These are phyloP conservation scores for Leccinum angustisporum DNA, from an alignment of 1,284 basidiomycete species.

Conservation along the genomic window DNA sequence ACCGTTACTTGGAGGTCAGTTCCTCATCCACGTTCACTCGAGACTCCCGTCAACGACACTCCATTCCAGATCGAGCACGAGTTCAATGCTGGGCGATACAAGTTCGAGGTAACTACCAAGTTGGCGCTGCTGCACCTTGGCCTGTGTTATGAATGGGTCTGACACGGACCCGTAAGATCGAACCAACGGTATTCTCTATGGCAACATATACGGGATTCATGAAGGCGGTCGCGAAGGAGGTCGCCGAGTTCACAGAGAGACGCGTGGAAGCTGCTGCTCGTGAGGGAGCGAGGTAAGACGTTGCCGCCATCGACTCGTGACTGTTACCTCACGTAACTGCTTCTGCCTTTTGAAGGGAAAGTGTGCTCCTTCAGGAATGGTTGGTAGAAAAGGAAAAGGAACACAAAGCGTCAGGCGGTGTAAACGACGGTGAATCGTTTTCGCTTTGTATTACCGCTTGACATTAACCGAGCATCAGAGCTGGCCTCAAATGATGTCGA, in stretches of 20 bases:
- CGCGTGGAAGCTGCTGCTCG: slow-evolving; percentile 38
- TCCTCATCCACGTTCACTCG: not conserved
- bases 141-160: not conserved
- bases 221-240: slow-evolving; percentile 43
- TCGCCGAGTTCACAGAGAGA: slow-evolving; percentile 42
- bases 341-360: slow-evolving; percentile 17
- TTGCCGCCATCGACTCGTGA: not conserved
- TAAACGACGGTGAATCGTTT: slow-evolving; percentile 8
- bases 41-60: slow-evolving; percentile 1
- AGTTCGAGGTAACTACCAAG: slow-evolving; percentile 44
- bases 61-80: slow-evolving; percentile 46
- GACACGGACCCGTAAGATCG: slow-evolving; percentile 38
- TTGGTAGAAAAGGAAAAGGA: slow-evolving; percentile 17
- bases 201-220: slow-evolving; percentile 49
- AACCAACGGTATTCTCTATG: slow-evolving; percentile 53
- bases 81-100: slow-evolving; percentile 63
- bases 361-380: slow-evolving; percentile 26
- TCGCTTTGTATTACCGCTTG: not conserved
- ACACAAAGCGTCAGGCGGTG: slow-evolving; percentile 2
- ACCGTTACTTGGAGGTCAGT: slow-evolving; percentile 44
- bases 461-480: not conserved
- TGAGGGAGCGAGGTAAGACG: slow-evolving; percentile 43
- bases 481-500: slow-evolving; percentile 11
- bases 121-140: not conserved
- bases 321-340: not conserved